Evolutionary conservation across 345 rosid genomes (phyloP), one percentile per base, ranked within the genome.

Genomic region (Raphanus raphanistrum): DNA sequence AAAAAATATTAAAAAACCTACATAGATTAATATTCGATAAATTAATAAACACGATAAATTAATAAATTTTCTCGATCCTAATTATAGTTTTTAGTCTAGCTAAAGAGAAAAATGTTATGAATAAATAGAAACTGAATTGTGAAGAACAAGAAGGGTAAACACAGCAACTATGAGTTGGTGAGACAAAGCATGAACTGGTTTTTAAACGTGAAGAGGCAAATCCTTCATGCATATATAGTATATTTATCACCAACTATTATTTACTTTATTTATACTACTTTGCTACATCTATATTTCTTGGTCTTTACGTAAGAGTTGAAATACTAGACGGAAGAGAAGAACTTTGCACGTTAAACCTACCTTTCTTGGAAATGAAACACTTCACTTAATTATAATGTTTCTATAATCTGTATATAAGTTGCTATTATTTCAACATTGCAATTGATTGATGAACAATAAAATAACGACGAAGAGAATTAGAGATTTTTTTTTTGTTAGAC

Each of bases 371-470:
- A 60, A 32, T 74, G 12, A 17, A 66, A 58, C 32, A 59, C 74
- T 69, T 61, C 29, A 61, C 27, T 45, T 33, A 2, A 28, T 28
- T 28, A 61, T 4, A 68, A 68, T 76, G 52, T 76, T 45, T 68
- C 28, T 8, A 31, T 32, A 59, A 0, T 5, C 6, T 63, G 21
- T 21, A 21, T 21, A 9, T 63, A 36, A 17, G 12, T 50, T 60
- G 52, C 74, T 32, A 36, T 3, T 59, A 45, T 35, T 26, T 59
- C n/a, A 50, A 68, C 36, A 68, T 10, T 35, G 31, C 31, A 50
- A 50, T 48, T 62, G 74, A 76, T 11, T 33, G 74, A 76, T 69
- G 74, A 76, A 50, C 74, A 62, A 76, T 62, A 69, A 76, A 68
- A 75, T 0, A 4, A 45, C 54, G 21, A 41, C 57, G 57, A 52